These are phyloP conservation scores for Bipolaris bicolor DNA, from an alignment of 2,329 filamentous ascomycete genomes.

Conservation along the genomic window DNA sequence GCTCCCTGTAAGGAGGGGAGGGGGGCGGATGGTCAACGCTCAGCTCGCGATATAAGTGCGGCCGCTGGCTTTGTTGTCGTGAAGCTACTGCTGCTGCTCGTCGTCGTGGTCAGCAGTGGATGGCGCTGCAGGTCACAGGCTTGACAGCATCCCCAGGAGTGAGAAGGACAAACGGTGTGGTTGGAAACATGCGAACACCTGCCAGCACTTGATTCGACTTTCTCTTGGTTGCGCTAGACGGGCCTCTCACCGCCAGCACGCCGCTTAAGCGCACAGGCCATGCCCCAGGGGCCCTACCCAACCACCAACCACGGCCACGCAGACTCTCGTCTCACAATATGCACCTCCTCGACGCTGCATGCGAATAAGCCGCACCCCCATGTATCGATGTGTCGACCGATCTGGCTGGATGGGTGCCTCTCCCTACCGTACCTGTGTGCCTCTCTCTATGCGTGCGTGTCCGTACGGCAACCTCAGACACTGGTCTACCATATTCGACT, in stretches of 20 bases:
- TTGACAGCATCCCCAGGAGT: slow-evolving; percentile 32
- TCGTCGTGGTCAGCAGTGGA: slow-evolving; percentile 28
- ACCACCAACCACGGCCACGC: slow-evolving; percentile 29
- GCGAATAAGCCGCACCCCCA: slow-evolving; percentile 9
- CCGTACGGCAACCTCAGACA: slow-evolving; percentile 1
- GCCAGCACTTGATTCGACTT: slow-evolving; percentile 26
- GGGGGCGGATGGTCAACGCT: slow-evolving; percentile 20
- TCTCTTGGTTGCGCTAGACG: slow-evolving; percentile 23
- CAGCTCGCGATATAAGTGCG: slow-evolving; percentile 27
- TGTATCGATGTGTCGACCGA: not conserved
- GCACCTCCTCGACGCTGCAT: slow-evolving; percentile 21
- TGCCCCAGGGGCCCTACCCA: slow-evolving; percentile 18
- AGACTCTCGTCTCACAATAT: slow-evolving; percentile 23
- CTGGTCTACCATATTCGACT: slow-evolving; percentile 7
- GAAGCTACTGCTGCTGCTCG: slow-evolving; percentile 21
- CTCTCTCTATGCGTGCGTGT: not conserved
- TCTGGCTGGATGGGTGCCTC: not conserved
- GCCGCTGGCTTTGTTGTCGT: slow-evolving; percentile 18
- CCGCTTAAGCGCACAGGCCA: slow-evolving; percentile 24
- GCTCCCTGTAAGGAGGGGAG: slow-evolving; percentile 26
- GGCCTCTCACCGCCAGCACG: slow-evolving; percentile 34
- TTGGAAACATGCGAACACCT: slow-evolving; percentile 14
- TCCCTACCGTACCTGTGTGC: not conserved
- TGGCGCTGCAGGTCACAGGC: slow-evolving; percentile 38
- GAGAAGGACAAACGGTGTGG: slow-evolving; percentile 14